phyloP scores from a whole-genome alignment of 805 yeast genomes.

The Pichia phayaonensis region DNA sequence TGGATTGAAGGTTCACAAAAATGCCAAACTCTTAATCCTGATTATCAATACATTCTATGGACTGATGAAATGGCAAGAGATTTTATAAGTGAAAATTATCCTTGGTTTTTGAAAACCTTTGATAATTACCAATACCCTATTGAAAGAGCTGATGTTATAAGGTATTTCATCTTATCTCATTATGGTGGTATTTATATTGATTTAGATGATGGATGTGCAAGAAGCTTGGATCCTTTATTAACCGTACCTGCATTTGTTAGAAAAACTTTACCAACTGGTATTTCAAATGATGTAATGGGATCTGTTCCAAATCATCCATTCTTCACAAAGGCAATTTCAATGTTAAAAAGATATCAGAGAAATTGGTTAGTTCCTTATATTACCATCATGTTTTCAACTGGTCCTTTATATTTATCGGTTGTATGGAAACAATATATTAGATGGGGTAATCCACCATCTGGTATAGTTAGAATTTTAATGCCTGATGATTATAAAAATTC shows the following conservation, averaged over 20 bases:
- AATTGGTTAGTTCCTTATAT: slow-evolving; percentile 84
- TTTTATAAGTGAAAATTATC: slow-evolving; percentile 70
- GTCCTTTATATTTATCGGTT: slow-evolving; percentile 80
- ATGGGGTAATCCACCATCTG: slow-evolving; percentile 64
- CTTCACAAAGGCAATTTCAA: slow-evolving; percentile 61
- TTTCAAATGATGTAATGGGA: slow-evolving; percentile 91
- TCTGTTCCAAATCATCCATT: slow-evolving; percentile 82
- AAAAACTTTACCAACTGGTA: slow-evolving; percentile 83
- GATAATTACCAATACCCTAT: slow-evolving; percentile 74
- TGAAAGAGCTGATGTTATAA: slow-evolving; percentile 83
- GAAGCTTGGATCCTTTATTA: slow-evolving; percentile 72
- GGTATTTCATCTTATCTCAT: slow-evolving; percentile 76
- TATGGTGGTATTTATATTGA: slow-evolving; percentile 90
- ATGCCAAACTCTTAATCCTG: slow-evolving; percentile 76
- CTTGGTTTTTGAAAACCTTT: slow-evolving; percentile 81
- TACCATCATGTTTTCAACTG: slow-evolving; percentile 90
- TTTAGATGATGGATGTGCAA: slow-evolving; percentile 80
- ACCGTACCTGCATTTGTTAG: slow-evolving; percentile 81
- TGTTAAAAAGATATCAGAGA: slow-evolving; percentile 52
- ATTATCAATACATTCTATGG: slow-evolving; percentile 84
- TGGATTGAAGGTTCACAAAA: slow-evolving; percentile 76
- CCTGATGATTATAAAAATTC: slow-evolving; percentile 65
- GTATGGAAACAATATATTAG: slow-evolving; percentile 84
- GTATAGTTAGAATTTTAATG: slow-evolving; percentile 58
- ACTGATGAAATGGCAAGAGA: slow-evolving; percentile 78